Percentiles rank a stretch among this genome's conserved stretches.
Evolutionary conservation across 352 stramenopile species (phyloP).

Genomic region (Phytopythium litorale): DNA sequence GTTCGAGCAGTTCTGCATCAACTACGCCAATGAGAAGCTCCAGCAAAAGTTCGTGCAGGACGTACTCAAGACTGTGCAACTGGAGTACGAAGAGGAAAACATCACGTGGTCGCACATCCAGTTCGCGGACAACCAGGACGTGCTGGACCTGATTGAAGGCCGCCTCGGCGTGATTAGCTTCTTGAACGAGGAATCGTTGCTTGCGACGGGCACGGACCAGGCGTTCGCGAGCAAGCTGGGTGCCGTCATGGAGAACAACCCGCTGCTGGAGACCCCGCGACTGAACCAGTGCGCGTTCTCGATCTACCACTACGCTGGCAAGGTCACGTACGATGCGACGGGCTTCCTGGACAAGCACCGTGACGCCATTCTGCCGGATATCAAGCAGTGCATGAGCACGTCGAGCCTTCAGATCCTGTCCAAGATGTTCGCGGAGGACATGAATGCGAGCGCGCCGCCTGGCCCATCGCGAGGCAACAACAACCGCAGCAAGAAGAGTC

Average conservation of each 20-base stretch:
- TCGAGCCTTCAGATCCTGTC: conserved; percentile 58
- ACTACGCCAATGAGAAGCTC: conserved; percentile 92
- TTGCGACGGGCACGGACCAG: conserved; percentile 77
- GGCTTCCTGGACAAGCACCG: conserved; percentile 86
- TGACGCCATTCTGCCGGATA: conserved; percentile 78
- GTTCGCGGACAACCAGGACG: conserved; percentile 90
- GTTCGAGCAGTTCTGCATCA: conserved; percentile 93
- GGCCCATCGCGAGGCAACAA: conserved; percentile 12
- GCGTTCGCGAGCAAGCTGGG: conserved; percentile 88
- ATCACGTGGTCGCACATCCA: conserved; percentile 90
- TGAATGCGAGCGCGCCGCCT: conserved; percentile 19
- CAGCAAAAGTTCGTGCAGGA: conserved; percentile 88
- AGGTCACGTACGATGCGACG: conserved; percentile 80
- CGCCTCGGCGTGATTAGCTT: conserved; percentile 86
- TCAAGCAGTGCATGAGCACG: conserved; percentile 83
- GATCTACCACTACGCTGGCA: conserved; percentile 84
- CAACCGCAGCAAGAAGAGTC: conserved; percentile 35
- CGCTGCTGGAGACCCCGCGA: conserved; percentile 76
- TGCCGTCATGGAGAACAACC: conserved; percentile 87
- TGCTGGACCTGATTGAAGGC: conserved; percentile 89
- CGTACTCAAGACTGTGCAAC: conserved; percentile 91
- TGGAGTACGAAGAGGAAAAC: conserved; percentile 90
- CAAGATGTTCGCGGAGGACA: conserved; percentile 65
- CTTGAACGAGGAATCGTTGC: conserved; percentile 88
- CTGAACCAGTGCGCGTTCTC: conserved; percentile 82